phyloP scores from a whole-genome alignment of 768 basidiomycete species.

The Boletales sp. region DNA sequence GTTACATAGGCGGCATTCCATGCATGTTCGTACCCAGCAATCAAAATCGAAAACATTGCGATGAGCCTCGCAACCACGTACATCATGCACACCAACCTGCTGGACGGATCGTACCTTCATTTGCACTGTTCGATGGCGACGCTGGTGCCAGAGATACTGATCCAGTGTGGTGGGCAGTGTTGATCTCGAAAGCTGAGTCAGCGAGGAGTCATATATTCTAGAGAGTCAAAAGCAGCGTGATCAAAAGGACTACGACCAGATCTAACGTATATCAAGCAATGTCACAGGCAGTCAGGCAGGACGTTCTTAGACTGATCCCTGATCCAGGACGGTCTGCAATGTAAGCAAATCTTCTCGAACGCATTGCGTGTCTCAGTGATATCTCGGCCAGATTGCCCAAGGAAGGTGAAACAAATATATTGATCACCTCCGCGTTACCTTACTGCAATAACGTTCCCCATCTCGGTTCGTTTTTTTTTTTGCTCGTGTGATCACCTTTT shows the following conservation, averaged over 20 bases:
- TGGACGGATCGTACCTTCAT: too few relatives aligned
- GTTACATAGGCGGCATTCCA: too few relatives aligned
- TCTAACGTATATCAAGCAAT: slow-evolving; percentile 26
- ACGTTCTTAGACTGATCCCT: slow-evolving; percentile 48
- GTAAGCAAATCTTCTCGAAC: slow-evolving; percentile 29
- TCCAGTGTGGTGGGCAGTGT: too few relatives aligned
- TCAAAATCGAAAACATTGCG: too few relatives aligned
- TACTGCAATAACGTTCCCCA: slow-evolving; percentile 98
- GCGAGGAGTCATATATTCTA: too few relatives aligned
- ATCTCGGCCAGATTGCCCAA: slow-evolving; percentile 57
- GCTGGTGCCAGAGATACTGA: too few relatives aligned
- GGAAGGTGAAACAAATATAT: slow-evolving; percentile 80
- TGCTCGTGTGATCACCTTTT: slow-evolving; percentile 5
- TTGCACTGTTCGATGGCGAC: too few relatives aligned
- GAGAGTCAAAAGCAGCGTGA: slow-evolving; percentile 8
- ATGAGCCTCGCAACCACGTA: too few relatives aligned
- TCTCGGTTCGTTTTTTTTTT: slow-evolving; percentile 55
- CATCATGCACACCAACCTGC: too few relatives aligned
- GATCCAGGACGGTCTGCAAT: slow-evolving; percentile 49
- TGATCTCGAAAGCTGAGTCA: too few relatives aligned
- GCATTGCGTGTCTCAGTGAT: not conserved
- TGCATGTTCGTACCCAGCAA: too few relatives aligned
- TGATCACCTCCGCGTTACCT: slow-evolving; percentile 94
- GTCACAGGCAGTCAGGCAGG: slow-evolving; percentile 54
- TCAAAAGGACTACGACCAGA: not conserved